A percentile compares a stretch with the other conserved stretches of the same genome.
Conservation (phyloP, 768 basidiomycete species). For the Pisolithus sp. region DNA sequence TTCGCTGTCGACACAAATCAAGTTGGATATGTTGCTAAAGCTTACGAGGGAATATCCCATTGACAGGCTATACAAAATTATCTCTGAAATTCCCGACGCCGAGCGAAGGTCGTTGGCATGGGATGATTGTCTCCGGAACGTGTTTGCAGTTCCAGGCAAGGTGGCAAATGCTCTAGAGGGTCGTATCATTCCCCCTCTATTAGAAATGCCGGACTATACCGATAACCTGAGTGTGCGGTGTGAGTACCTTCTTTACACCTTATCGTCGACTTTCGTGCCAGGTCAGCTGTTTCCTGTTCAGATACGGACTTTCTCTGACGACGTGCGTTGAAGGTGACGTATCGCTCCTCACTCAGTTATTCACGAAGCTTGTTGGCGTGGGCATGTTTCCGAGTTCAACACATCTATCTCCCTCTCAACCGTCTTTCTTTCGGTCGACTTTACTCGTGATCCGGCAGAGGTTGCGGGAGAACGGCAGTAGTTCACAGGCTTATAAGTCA, state of each 20-base stretch:
- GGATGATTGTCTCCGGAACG: slow-evolving; percentile 69
- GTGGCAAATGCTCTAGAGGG: slow-evolving; percentile 64
- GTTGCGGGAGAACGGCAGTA: slow-evolving; percentile 19
- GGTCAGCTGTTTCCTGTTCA: slow-evolving; percentile 32
- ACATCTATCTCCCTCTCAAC: slow-evolving; percentile 50
- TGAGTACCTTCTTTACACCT: slow-evolving; percentile 44
- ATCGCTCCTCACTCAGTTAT: slow-evolving; percentile 42
- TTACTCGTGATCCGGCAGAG: slow-evolving; percentile 44
- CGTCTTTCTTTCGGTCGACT: slow-evolving; percentile 60
- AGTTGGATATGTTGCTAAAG: slow-evolving; percentile 46
- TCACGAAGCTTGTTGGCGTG: slow-evolving; percentile 61
- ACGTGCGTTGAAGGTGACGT: slow-evolving; percentile 21
- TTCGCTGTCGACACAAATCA: slow-evolving; percentile 42
- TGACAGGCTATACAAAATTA: slow-evolving; percentile 53
- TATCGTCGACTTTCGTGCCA: slow-evolving; percentile 32
- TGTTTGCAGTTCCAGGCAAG: slow-evolving; percentile 66
- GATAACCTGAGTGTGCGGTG: slow-evolving; percentile 44
- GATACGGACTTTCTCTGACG: slow-evolving; percentile 24
- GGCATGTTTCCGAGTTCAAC: slow-evolving; percentile 55
- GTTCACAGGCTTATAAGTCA: slow-evolving; percentile 34
- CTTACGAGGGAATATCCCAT: slow-evolving; percentile 61
- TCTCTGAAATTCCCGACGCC: slow-evolving; percentile 31
- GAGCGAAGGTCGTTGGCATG: slow-evolving; percentile 41
- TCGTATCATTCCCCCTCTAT: slow-evolving; percentile 35
- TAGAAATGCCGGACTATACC: slow-evolving; percentile 57